These are phyloP conservation scores for Dipteronia sinensis DNA, from an alignment of 345 rosid genomes.

Conservation along the genomic window DNA sequence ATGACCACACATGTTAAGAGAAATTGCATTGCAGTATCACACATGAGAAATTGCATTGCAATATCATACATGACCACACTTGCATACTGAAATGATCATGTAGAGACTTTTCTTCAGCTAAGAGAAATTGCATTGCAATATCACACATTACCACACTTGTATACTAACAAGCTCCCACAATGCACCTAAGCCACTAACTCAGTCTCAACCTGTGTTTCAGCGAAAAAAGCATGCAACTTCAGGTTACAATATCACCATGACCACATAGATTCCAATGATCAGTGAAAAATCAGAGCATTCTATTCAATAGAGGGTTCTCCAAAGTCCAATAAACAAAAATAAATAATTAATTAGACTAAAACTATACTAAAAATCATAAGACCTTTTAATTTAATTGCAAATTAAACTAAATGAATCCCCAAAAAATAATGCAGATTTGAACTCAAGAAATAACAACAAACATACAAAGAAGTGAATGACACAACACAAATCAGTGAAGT, in stretches of 20 bases:
- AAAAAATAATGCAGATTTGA: background rate
- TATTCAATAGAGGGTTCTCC: background rate
- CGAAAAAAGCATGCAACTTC: background rate
- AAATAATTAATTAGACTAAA: background rate
- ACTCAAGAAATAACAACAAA: background rate
- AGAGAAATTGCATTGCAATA: background rate
- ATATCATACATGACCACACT: no score
- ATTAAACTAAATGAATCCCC: background rate
- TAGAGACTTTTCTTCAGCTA: background rate
- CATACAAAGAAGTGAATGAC: background rate
- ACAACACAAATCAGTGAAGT: background rate
- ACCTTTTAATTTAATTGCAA: background rate
- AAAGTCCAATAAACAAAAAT: background rate
- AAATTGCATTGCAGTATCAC: no score
- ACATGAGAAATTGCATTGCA: no score
- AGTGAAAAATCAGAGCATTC: background rate
- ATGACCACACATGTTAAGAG: no score
- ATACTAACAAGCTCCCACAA: background rate
- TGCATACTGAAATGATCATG: background rate
- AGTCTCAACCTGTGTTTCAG: no score
- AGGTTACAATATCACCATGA: no score
- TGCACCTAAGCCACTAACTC: background rate
- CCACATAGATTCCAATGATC: background rate
- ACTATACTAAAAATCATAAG: background rate
- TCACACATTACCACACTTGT: background rate